Evolutionary conservation across 2,329 filamentous ascomycete genomes (phyloP).

Genomic region (Penicillium sp.): DNA sequence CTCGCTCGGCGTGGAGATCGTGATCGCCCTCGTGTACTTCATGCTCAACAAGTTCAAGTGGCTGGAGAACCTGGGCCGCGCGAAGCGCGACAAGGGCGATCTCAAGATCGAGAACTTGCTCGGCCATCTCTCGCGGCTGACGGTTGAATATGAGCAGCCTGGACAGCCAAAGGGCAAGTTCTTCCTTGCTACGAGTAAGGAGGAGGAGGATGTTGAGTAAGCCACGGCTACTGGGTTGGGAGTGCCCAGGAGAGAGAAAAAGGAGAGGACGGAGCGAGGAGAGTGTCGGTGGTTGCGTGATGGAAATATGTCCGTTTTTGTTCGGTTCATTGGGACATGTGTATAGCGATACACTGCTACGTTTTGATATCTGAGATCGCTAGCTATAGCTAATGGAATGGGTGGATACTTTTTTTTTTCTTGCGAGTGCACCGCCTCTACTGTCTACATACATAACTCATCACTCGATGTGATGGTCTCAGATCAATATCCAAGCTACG

Average conservation of each 20-base stretch:
- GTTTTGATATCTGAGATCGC: not conserved
- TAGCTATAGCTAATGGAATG: not conserved
- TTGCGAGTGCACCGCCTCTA: no score
- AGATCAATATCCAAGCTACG: no score
- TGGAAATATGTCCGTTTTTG: not conserved
- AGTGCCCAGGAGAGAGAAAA: not conserved
- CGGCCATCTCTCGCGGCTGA: conserved; percentile 54
- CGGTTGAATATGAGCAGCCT: conserved; percentile 55
- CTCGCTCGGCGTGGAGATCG: conserved; percentile 56
- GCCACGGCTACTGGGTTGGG: not conserved
- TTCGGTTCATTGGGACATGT: not conserved
- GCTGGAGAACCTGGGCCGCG: conserved; percentile 54
- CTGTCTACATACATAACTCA: no score
- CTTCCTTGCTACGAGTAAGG: conserved; percentile 48
- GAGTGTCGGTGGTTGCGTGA: not conserved
- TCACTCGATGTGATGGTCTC: no score
- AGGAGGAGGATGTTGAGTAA: conserved; percentile 51
- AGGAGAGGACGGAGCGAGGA: not conserved
- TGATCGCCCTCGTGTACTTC: conserved; percentile 57
- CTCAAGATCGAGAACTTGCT: conserved; percentile 58
- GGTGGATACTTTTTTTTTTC: no score
- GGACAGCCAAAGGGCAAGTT: conserved; percentile 50
- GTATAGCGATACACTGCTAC: not conserved
- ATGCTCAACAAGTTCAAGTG: conserved; percentile 50
- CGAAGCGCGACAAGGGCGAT: conserved; percentile 53